Percentiles rank a stretch among this genome's conserved stretches.
These are phyloP conservation scores for Suaeda aralocaspica DNA, from an alignment of 148 eudicot genomes.

Conservation along the genomic window DNA sequence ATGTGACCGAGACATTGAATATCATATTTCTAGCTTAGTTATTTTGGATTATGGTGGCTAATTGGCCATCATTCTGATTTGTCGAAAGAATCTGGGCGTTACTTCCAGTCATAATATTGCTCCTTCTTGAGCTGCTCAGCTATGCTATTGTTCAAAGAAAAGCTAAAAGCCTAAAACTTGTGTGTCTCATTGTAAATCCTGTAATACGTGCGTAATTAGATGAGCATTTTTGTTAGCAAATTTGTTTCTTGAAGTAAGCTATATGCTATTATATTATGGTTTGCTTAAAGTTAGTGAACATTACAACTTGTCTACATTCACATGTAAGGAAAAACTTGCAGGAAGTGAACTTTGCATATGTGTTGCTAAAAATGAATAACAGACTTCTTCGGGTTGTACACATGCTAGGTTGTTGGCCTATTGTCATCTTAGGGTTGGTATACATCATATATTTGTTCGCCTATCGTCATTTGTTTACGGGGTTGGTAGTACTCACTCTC, in stretches of 20 bases:
- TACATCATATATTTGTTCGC: neutral
- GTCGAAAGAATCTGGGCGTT: no score
- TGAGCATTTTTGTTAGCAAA: neutral
- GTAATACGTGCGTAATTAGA: neutral
- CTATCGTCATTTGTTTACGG: neutral
- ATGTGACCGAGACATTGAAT: no score
- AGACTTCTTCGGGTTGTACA: neutral
- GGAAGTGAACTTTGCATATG: neutral
- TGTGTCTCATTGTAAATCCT: no score
- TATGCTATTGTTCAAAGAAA: no score
- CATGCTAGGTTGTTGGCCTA: conserved; percentile 4
- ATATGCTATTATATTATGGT: neutral
- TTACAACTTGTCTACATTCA: neutral
- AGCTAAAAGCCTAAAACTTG: no score
- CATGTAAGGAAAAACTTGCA: neutral
- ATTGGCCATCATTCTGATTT: no score
- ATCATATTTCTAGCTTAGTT: no score
- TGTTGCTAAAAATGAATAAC: neutral
- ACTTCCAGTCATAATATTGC: no score
- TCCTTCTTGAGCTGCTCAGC: no score
- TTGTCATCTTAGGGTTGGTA: neutral
- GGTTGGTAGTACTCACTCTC: neutral
- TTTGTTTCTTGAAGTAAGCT: neutral
- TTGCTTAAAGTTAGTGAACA: neutral
- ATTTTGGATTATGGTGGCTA: no score